phyloP scores from a whole-genome alignment of 208 protist genomes.

The Wallacemonas sp. region DNA sequence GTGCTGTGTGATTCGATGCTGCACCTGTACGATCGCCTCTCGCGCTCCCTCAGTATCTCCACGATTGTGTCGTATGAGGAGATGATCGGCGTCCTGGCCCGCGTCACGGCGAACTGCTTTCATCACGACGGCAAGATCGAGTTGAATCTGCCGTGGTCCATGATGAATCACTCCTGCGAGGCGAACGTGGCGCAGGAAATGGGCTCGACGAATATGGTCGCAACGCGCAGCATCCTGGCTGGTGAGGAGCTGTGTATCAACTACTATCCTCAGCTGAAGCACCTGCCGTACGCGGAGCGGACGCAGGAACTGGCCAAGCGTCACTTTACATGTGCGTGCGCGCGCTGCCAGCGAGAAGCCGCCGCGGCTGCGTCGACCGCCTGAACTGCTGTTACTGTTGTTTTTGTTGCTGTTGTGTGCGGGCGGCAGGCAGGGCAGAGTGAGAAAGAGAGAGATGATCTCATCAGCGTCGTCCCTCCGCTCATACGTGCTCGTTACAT shows the following conservation, averaged over 20 bases:
- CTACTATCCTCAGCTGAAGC: slow-evolving; percentile 78
- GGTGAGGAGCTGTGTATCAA: slow-evolving; percentile 76
- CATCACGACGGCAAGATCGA: slow-evolving; percentile 59
- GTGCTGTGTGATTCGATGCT: slow-evolving; percentile 55
- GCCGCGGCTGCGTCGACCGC: background rate
- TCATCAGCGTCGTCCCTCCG: too few species aligned
- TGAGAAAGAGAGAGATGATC: background rate
- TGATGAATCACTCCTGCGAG: slow-evolving; percentile 87
- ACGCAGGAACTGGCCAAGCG: slow-evolving; percentile 48
- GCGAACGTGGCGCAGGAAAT: slow-evolving; percentile 69
- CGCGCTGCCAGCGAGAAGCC: slow-evolving; percentile 32
- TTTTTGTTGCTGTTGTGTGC: too few species aligned
- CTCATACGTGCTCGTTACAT: too few species aligned
- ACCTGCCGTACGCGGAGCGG: slow-evolving; percentile 53
- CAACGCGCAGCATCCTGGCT: slow-evolving; percentile 41
- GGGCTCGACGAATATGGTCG: slow-evolving; percentile 45
- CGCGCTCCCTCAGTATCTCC: slow-evolving; percentile 50
- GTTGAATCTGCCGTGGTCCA: slow-evolving; percentile 63
- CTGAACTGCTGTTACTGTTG: too few species aligned
- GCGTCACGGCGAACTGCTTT: slow-evolving; percentile 77
- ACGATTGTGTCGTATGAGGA: slow-evolving; percentile 84
- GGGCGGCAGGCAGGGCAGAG: background rate
- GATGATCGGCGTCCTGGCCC: slow-evolving; percentile 67
- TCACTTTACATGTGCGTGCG: slow-evolving; percentile 62
- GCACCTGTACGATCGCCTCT: slow-evolving; percentile 76